Base-by-base conservation (phyloP, 352 stramenopile genomes). In the Phytophthora niederhauseri region DNA sequence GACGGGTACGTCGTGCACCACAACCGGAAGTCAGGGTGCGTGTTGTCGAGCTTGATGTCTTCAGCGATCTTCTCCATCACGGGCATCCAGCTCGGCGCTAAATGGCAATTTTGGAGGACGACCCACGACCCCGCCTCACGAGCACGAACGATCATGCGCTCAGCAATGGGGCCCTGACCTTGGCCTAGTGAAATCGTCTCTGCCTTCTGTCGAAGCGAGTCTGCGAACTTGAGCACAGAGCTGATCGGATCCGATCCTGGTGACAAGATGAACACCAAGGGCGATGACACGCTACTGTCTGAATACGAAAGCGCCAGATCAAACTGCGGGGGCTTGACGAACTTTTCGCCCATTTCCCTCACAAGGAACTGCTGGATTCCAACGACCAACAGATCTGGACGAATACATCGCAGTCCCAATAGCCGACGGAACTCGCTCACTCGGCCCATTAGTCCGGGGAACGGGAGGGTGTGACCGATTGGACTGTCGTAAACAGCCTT, bases 1-100 rank as follows among this genome's bases (percentile, higher is more conserved):
- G 89, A 97, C 22, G 95, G 95, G 63, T 98, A 98, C 31, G 93
- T 98, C 14, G 95, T 98, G 66, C 90, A 98, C 95, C 95, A 98
- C 22, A 98, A 68, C 17, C 95, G 84, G 70, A 98, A 98, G 46
- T 97, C 82, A 8, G 70, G 56, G 65, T 98, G 90, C 0, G 84
- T 93, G 63, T 90, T 91, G 19, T 97, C 76, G 28, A 77, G 63
- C 45, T 91, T 93, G 64, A 95, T 89, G 41, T 93, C 77, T 61
- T 96, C 90, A 4, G 93, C 85, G 45, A 98, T 97, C 53, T 95
- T 95, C 66, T 98, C 95, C 77, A 98, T 95, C 11, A 87, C 82
- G 4, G 87, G 87, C 95, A 98, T 98, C 95, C 95, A 98, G 36
- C 89, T 94, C 54, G 91, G 83, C 11, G 85, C 89, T 36, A 98